Conservation (phyloP, 805 yeast species). For the Kazachstania africana region DNA sequence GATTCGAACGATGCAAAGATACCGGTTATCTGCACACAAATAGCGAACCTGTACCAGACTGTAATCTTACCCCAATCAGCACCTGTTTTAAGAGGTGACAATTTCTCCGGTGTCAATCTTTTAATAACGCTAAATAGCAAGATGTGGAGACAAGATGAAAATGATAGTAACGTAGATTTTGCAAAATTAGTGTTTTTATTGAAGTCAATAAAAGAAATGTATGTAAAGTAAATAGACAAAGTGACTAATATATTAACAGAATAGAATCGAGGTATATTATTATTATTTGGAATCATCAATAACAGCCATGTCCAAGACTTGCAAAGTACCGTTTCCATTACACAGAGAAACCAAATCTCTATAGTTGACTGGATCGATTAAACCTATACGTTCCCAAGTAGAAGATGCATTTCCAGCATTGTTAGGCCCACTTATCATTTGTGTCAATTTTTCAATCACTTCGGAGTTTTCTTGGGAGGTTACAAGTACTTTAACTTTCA, state of each 20-base stretch:
- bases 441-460: slow-evolving; percentile 32
- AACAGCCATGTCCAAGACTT: slow-evolving; percentile 83
- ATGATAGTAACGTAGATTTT: slow-evolving; percentile 28
- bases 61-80: slow-evolving; percentile 16
- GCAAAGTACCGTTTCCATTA: slow-evolving; percentile 51
- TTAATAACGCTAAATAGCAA: slow-evolving; percentile 36
- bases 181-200: slow-evolving; percentile 35
- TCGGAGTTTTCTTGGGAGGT: slow-evolving; percentile 28
- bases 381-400: slow-evolving; percentile 45
- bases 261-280: neutral
- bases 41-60: slow-evolving; percentile 24
- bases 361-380: slow-evolving; percentile 80
- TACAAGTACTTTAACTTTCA: slow-evolving; percentile 67
- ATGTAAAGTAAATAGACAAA: slow-evolving; percentile 1
- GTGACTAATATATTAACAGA: neutral
- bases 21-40: slow-evolving; percentile 37
- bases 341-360: slow-evolving; percentile 56
- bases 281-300: slow-evolving; percentile 35
- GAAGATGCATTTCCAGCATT: slow-evolving; percentile 33
- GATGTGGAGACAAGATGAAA: slow-evolving; percentile 32
- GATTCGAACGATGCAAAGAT: slow-evolving; percentile 36
- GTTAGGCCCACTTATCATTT: slow-evolving; percentile 33
- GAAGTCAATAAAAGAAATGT: slow-evolving; percentile 23
- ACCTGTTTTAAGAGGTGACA: slow-evolving; percentile 2
- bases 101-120: slow-evolving; percentile 9